Evolutionary conservation across 2,329 filamentous ascomycete genomes (phyloP).

Genomic region (Stemphylium beticola): DNA sequence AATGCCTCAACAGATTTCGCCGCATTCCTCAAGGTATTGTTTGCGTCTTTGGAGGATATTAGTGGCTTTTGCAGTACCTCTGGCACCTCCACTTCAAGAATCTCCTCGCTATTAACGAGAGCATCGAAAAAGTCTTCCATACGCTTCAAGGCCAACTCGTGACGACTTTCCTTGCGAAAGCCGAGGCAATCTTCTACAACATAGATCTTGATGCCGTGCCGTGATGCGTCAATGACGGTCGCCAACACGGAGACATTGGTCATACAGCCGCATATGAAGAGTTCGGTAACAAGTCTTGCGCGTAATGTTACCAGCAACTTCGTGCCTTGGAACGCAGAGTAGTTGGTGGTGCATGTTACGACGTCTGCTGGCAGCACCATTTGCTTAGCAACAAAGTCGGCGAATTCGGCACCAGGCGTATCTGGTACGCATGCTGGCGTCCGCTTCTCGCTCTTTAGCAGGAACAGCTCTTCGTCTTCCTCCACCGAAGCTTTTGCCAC

Average conservation of each 20-base stretch:
- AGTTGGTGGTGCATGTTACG: slow-evolving; percentile 73
- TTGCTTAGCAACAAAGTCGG: slow-evolving; percentile 56
- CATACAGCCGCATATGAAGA: slow-evolving; percentile 86
- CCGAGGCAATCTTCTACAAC: slow-evolving; percentile 89
- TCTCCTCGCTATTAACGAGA: slow-evolving; percentile 64
- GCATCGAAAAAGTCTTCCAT: slow-evolving; percentile 79
- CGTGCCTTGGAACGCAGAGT: slow-evolving; percentile 84
- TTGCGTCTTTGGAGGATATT: slow-evolving; percentile 8
- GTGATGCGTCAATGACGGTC: slow-evolving; percentile 86
- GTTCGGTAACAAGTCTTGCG: slow-evolving; percentile 84
- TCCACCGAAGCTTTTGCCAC: slow-evolving; percentile 36
- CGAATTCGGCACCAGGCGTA: slow-evolving; percentile 58
- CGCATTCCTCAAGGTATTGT: slow-evolving; percentile 13
- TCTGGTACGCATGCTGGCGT: slow-evolving; percentile 52
- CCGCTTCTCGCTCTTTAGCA: slow-evolving; percentile 47
- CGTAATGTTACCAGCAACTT: slow-evolving; percentile 77
- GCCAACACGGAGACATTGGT: slow-evolving; percentile 90
- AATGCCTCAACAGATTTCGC: slow-evolving; percentile 31
- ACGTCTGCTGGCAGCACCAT: slow-evolving; percentile 60
- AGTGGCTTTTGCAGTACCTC: slow-evolving; percentile 12
- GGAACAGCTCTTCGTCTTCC: slow-evolving; percentile 56
- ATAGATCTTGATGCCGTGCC: slow-evolving; percentile 85
- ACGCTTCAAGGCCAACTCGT: slow-evolving; percentile 71
- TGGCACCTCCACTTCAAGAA: slow-evolving; percentile 54
- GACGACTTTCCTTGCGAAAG: slow-evolving; percentile 72